Base-by-base conservation (phyloP, 306 rosid species). In the Castanea sativa region DNA sequence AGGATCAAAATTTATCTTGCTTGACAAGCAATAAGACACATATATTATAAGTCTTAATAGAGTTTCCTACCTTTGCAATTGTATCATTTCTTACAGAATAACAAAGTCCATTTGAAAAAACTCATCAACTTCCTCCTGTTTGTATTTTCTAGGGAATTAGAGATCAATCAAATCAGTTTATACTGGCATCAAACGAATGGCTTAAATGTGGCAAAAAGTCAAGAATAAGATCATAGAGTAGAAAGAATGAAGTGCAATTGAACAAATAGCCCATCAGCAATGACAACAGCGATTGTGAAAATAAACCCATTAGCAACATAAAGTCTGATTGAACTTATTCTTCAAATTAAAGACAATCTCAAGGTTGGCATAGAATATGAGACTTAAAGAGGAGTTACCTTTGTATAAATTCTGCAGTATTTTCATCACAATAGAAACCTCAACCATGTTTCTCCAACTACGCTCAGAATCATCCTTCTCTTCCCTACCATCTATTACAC, bases 401-500 rank as follows among this genome's bases (percentile, higher is more conserved):
- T 86, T 84, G 78, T 84, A 78, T 76, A 91, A 89, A 5, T 73
- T 88, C 49, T 12, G 71, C 63, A 93, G 71, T 71, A 93, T 81
- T 83, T 82, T 88, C 81, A 76, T 21, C 13, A 89, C 87, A 30
- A 91, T 72, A 4, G 92, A 93, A 20, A 80, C 97, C 87, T 93
- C 97, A 38, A 88, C 86, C 89, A 88, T 74, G 78, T 93, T 93
- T 79, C 73, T 91, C 18, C 90, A 68, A 80, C 97, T 91, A 73
- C 71, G 89, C 82, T 91, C 91, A 55, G 76, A 90, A 80, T 91
- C 92, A 79, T 86, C 97, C 55, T 59, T 86, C 51, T 93, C 97
- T 83, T 93, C 97, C 30, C 83, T 83, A 71, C 97, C 98, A 77
- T 90, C 87, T 72, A 76, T 60, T 27, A 93, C 63, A 69, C 91